Evolutionary conservation across 768 basidiomycete species (phyloP).

Genomic region (Serendipita indica): DNA sequence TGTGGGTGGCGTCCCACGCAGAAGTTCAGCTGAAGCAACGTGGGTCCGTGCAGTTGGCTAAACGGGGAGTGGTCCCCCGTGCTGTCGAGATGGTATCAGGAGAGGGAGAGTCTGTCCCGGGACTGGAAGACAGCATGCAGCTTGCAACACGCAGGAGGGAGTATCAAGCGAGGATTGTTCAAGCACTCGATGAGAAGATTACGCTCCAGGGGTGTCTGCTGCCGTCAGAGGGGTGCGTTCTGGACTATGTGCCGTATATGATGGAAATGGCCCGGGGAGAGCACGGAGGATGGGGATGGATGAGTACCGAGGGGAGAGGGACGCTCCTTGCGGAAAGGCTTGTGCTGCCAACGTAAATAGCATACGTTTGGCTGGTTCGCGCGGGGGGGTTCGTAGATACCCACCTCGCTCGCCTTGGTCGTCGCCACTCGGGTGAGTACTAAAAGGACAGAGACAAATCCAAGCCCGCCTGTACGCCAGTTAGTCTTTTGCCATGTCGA

Average conservation of each 20-base stretch:
- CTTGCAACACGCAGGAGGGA: conserved; percentile 14
- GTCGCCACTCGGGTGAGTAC: too few relatives aligned
- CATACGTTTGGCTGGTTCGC: too few relatives aligned
- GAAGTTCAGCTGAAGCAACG: conserved; percentile 25
- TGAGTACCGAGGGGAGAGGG: conserved; percentile 32
- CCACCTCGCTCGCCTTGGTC: too few relatives aligned
- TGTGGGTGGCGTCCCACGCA: conserved; percentile 18
- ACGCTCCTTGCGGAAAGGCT: conserved; percentile 17
- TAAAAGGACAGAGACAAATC: too few relatives aligned
- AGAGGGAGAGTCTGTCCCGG: not conserved
- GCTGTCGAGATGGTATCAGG: not conserved
- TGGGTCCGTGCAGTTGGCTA: conserved; percentile 18
- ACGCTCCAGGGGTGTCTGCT: conserved; percentile 29
- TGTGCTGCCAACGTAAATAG: conserved; percentile 10
- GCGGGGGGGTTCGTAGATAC: too few relatives aligned
- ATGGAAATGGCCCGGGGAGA: conserved; percentile 37
- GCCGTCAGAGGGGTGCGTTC: conserved; percentile 30
- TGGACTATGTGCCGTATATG: conserved; percentile 61
- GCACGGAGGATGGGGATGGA: conserved; percentile 16
- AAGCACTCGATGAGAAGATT: conserved; percentile 36
- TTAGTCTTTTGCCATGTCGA: too few relatives aligned
- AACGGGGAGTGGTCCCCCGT: conserved; percentile 9
- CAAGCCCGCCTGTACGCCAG: too few relatives aligned
- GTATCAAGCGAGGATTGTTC: conserved; percentile 29
- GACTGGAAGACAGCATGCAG: conserved; percentile 8